phyloP scores from a whole-genome alignment of 1,284 basidiomycete genomes.

The Schizophyllum commune region DNA sequence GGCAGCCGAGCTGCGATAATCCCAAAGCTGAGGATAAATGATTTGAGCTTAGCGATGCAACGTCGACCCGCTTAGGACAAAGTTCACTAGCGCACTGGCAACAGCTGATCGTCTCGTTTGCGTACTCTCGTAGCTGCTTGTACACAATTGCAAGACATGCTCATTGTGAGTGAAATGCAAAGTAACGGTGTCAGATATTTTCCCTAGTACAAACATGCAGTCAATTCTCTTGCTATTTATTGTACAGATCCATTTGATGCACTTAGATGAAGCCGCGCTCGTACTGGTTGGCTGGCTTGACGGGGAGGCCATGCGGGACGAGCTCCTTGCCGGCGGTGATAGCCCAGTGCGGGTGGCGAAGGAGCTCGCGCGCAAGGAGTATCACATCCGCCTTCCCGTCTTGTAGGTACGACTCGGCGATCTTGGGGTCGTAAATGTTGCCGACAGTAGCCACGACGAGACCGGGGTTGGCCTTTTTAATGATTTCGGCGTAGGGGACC shows the following conservation, averaged over 20 bases:
- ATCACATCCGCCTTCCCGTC: constrained; percentile 64
- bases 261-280: constrained; percentile 44
- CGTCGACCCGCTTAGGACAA: too few relatives aligned
- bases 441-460: constrained; percentile 65
- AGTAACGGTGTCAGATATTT: too few relatives aligned
- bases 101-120: too few relatives aligned
- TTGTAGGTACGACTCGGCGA: constrained; percentile 62
- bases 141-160: too few relatives aligned
- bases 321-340: constrained; percentile 48
- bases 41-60: too few relatives aligned
- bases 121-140: too few relatives aligned
- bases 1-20: too few relatives aligned
- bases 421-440: constrained; percentile 54
- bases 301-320: constrained; percentile 28
- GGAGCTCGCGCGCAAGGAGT: constrained; percentile 58
- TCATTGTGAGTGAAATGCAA: too few relatives aligned
- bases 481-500: constrained; percentile 62
- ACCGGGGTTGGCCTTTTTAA: constrained; percentile 57
- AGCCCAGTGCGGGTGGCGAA: constrained; percentile 53
- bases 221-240: not conserved
- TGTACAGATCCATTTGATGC: not conserved
- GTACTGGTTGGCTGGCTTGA: constrained; percentile 63
- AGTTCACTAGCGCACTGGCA: too few relatives aligned
- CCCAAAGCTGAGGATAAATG: too few relatives aligned
- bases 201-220: too few relatives aligned